phyloP scores from a whole-genome alignment of 345 rosid genomes.

The Brassica rapa region DNA sequence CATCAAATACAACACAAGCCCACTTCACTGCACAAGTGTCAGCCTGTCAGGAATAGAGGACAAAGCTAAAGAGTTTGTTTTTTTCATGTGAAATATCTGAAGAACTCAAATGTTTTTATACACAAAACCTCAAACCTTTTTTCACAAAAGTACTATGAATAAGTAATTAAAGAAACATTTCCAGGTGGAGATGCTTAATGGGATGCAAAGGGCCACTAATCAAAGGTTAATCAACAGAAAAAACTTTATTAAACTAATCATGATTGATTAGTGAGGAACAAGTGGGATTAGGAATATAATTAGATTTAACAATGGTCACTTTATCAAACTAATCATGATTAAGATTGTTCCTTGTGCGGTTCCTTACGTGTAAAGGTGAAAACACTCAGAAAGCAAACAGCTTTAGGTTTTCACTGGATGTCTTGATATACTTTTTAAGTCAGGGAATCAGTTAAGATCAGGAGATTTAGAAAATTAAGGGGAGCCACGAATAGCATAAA shows the following conservation, averaged over 20 bases:
- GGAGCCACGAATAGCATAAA: constrained; percentile 29
- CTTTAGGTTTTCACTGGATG: constrained; percentile 41
- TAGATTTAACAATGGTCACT: constrained; percentile 24
- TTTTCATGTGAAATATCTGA: constrained; percentile 33
- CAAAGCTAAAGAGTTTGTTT: constrained; percentile 24
- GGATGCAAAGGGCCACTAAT: constrained; percentile 27
- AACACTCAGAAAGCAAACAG: constrained; percentile 34
- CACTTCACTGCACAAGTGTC: constrained; percentile 37
- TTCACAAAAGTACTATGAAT: constrained; percentile 33
- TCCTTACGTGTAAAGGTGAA: constrained; percentile 42
- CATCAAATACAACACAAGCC: constrained; percentile 33
- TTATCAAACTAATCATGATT: constrained; percentile 39
- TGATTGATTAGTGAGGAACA: constrained; percentile 32
- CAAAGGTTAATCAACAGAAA: constrained; percentile 17
- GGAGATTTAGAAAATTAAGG: constrained; percentile 19
- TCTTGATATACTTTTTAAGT: constrained; percentile 25
- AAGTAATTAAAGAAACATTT: constrained; percentile 41
- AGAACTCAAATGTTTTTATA: constrained; percentile 32
- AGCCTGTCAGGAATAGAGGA: constrained; percentile 32
- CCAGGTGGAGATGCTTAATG: constrained; percentile 40
- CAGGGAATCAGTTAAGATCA: constrained; percentile 35
- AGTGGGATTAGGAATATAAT: constrained; percentile 38
- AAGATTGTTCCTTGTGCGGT: constrained; percentile 36
- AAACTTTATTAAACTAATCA: constrained; percentile 34
- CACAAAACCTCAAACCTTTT: constrained; percentile 33